phyloP scores from a whole-genome alignment of 208 protist genomes.

The Crithidia thermophila region DNA sequence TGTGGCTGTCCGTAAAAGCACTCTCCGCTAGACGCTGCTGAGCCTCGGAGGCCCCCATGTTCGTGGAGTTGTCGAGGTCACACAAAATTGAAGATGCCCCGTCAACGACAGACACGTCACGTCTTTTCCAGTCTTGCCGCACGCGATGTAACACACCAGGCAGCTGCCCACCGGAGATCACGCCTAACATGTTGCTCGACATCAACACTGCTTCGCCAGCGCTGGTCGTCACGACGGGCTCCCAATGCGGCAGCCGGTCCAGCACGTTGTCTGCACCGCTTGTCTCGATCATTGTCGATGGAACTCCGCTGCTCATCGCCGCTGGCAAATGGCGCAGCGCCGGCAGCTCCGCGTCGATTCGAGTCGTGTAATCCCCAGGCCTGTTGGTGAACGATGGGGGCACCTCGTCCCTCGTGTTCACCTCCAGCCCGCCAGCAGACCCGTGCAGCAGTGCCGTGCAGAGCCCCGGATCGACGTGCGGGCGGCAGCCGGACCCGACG shows the following conservation, averaged over 20 bases:
- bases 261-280: background rate
- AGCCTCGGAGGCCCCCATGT: too few relatives aligned
- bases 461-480: conserved; percentile 80
- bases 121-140: conserved; percentile 55
- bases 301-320: too few relatives aligned
- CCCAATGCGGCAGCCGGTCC: conserved; percentile 29
- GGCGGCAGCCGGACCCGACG: conserved; percentile 53
- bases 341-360: background rate
- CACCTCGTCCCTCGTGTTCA: conserved; percentile 26
- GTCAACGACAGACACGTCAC: too few relatives aligned
- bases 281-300: background rate
- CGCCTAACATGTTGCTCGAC: conserved; percentile 42
- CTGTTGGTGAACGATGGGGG: conserved; percentile 1
- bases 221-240: conserved; percentile 8
- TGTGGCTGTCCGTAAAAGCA: too few relatives aligned
- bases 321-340: too few relatives aligned
- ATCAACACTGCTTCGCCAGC: conserved; percentile 41
- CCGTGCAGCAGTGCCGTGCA: conserved; percentile 66
- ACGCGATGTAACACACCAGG: conserved; percentile 70
- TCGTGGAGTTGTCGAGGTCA: too few relatives aligned
- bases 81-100: too few relatives aligned
- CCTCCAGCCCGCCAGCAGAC: conserved; percentile 58
- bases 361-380: conserved; percentile 5
- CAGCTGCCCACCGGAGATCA: conserved; percentile 38
- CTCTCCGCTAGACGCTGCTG: too few relatives aligned